Evolutionary conservation across 2,329 filamentous ascomycete genomes (phyloP), one percentile per base, ranked within the genome.

Genomic region (Gremmenia infestans): DNA sequence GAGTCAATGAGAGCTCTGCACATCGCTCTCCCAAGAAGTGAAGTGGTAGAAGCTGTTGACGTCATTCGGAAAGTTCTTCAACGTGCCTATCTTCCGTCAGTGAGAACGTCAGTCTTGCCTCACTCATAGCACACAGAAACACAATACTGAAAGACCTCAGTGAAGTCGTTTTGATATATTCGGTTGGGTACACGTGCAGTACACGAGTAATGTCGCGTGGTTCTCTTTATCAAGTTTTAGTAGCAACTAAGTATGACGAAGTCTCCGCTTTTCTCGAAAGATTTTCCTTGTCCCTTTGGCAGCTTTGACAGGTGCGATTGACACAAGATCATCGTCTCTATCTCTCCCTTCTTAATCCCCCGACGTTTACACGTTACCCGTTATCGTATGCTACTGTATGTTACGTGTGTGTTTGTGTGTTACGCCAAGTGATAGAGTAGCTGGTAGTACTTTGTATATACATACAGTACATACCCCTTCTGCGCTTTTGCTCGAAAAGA

Each of bases 281-380:
- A 19, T 19, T 17, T 55, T 55, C 48, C 61, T 50, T 54, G 56
- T 53, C 49, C 32, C 17, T 46, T 56, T 61, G 59, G 63, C 59
- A 55, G 39, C 9, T 48, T 54, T 63, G 58, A 62, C 61, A 61
- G 39, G 14, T 58, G 40, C 53, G 47, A 49, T 60, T 66, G 60
- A 64, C 60, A 63, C 42, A 50, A 32, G 28, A 12, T n/a, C 3
- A 25, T 52, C 43, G 14, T 52, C 53, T 55, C 28, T 54, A 55
- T 45, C 36, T 15, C 19, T 36, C 55, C 28, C 9, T 32, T 12
- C 2, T 12, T 1, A 1, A 11, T 12, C 11, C 28, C 28, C 28
- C 63, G 57, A 62, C 35, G 53, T 59, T 63, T 62, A 62, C 36
- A 60, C 61, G 57, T 40, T 60, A 55, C 53, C 45, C 53, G 54